phyloP scores from a whole-genome alignment of 1,284 basidiomycete species.

The Wallemia ichthyophaga region DNA sequence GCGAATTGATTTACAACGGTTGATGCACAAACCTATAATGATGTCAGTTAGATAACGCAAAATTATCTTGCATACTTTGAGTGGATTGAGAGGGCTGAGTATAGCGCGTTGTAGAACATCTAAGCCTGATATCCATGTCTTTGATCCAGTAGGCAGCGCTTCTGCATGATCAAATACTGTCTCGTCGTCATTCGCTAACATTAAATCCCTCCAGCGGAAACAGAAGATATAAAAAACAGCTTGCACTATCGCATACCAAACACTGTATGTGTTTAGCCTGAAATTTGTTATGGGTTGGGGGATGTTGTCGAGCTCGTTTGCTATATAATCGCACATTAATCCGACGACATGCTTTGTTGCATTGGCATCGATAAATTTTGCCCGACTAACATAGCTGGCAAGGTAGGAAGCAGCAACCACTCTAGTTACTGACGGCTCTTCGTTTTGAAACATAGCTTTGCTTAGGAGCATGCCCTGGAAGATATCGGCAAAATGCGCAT shows the following conservation, averaged over 20 bases:
- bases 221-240: constrained; percentile 92
- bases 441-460: constrained; percentile 39
- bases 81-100: constrained; percentile 55
- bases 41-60: neutral
- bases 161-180: constrained; percentile 16
- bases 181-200: constrained; percentile 21
- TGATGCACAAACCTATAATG: constrained; percentile 44
- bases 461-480: constrained; percentile 79
- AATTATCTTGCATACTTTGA: constrained; percentile 28
- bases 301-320: constrained; percentile 29
- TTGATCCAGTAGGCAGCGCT: constrained; percentile 16
- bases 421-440: constrained; percentile 38
- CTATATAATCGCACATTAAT: constrained; percentile 57
- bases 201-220: constrained; percentile 75
- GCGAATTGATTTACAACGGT: constrained; percentile 85
- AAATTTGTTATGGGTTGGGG: constrained; percentile 3
- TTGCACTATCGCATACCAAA: constrained; percentile 82
- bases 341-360: constrained; percentile 44
- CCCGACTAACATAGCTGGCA: constrained; percentile 71
- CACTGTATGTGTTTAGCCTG: constrained; percentile 13
- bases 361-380: constrained; percentile 48
- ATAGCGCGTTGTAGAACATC: constrained; percentile 52
- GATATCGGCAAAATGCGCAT: constrained; percentile 61
- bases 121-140: constrained; percentile 56
- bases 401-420: constrained; percentile 75